These are phyloP conservation scores for Hypericum perforatum DNA, from an alignment of 345 rosid genomes.

Conservation along the genomic window DNA sequence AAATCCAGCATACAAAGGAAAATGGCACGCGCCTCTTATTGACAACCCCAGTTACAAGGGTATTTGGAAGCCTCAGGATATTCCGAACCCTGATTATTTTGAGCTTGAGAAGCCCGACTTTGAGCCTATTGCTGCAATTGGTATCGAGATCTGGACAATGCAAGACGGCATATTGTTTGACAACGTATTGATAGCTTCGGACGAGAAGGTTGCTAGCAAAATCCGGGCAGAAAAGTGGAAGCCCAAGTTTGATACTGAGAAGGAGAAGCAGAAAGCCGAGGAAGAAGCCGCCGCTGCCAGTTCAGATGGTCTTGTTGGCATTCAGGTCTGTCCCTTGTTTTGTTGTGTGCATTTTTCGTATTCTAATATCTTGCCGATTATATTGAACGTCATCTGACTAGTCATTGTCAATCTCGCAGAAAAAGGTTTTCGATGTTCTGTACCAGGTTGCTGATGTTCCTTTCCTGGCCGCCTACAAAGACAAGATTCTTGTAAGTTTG, in stretches of 20 bases:
- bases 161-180: constrained; percentile 80
- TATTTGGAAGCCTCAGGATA: constrained; percentile 73
- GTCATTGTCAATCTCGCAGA: constrained; percentile 12
- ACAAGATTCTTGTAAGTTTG: constrained; percentile 46
- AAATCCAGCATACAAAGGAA: constrained; percentile 84
- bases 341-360: background rate
- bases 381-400: background rate
- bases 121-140: constrained; percentile 76
- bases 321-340: constrained; percentile 21
- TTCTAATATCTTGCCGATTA: background rate
- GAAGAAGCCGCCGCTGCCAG: constrained; percentile 47
- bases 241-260: constrained; percentile 57
- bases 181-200: constrained; percentile 57
- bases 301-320: constrained; percentile 35
- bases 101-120: constrained; percentile 62
- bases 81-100: constrained; percentile 68
- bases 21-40: constrained; percentile 66
- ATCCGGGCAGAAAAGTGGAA: constrained; percentile 48
- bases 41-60: constrained; percentile 85
- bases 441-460: constrained; percentile 67
- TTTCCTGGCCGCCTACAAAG: constrained; percentile 50
- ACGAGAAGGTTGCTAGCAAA: constrained; percentile 51
- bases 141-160: constrained; percentile 94
- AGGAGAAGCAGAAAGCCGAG: constrained; percentile 67
- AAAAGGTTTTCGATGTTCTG: constrained; percentile 10